phyloP scores from a whole-genome alignment of 768 basidiomycete genomes.

The Trametes gibbosa region DNA sequence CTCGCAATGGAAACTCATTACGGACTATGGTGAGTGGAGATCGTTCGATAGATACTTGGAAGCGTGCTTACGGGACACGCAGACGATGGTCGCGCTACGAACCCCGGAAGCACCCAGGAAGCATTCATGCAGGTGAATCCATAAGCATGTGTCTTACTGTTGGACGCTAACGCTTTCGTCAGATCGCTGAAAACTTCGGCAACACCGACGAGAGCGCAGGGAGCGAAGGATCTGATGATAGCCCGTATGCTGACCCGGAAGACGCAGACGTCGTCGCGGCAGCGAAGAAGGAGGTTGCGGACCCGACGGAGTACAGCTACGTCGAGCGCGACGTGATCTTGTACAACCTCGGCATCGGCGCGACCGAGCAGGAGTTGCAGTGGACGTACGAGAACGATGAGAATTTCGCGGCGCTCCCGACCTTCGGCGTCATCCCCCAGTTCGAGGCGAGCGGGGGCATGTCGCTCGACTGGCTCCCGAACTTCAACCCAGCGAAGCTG shows the following conservation, averaged over 20 bases:
- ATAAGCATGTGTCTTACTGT: background rate
- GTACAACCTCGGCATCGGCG: slow-evolving; percentile 94
- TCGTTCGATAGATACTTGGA: background rate
- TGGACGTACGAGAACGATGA: slow-evolving; percentile 92
- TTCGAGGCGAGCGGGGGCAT: slow-evolving; percentile 69
- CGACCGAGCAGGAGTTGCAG: slow-evolving; percentile 87
- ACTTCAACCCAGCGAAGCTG: slow-evolving; percentile 95
- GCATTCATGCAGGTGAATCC: slow-evolving; percentile 66
- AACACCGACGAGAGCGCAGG: slow-evolving; percentile 36
- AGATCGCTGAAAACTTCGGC: slow-evolving; percentile 59
- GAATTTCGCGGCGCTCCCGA: slow-evolving; percentile 82
- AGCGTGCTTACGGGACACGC: background rate
- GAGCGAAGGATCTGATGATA: slow-evolving; percentile 15
- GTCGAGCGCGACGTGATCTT: slow-evolving; percentile 89
- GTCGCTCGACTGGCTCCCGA: slow-evolving; percentile 84
- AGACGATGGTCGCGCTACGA: slow-evolving; percentile 82
- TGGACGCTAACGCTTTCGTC: background rate
- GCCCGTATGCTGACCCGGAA: slow-evolving; percentile 68
- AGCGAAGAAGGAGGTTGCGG: slow-evolving; percentile 63
- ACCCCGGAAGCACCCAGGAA: slow-evolving; percentile 74
- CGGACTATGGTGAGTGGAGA: slow-evolving; percentile 65
- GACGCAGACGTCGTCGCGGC: slow-evolving; percentile 81
- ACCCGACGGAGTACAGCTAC: slow-evolving; percentile 66
- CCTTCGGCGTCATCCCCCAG: slow-evolving; percentile 94
- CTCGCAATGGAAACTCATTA: slow-evolving; percentile 79